phyloP scores from a whole-genome alignment of 2,329 filamentous ascomycete genomes.

The Tolypocladium tropicale region DNA sequence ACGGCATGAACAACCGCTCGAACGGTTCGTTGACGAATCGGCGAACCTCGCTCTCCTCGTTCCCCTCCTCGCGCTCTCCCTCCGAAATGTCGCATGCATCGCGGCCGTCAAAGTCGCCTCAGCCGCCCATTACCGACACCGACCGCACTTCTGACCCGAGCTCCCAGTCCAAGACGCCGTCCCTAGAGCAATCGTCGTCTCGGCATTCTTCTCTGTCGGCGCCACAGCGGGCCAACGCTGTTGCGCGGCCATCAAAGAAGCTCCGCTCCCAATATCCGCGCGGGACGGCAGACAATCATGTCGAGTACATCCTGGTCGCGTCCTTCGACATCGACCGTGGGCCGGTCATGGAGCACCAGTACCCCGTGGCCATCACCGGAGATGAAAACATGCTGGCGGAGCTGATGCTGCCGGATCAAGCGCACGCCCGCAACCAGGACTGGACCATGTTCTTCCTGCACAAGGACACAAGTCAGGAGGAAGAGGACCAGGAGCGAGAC shows the following conservation, averaged over 20 bases:
- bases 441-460: constrained; percentile 99
- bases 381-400: constrained; percentile 98
- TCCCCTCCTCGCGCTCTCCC: constrained; percentile 47
- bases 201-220: constrained; percentile 51
- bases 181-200: constrained; percentile 44
- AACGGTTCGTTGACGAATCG: constrained; percentile 21
- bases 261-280: constrained; percentile 67
- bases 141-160: constrained; percentile 50
- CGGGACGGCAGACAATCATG: constrained; percentile 76
- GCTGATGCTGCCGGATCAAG: constrained; percentile 95
- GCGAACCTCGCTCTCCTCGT: constrained; percentile 53
- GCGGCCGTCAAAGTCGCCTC: constrained; percentile 45
- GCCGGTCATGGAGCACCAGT: constrained; percentile 97
- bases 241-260: constrained; percentile 41
- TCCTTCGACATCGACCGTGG: constrained; percentile 96
- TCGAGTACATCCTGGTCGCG: constrained; percentile 96
- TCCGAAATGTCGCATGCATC: constrained; percentile 47
- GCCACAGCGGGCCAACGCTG: constrained; percentile 38
- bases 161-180: constrained; percentile 49
- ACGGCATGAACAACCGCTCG: constrained; percentile 22
- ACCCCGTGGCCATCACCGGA: constrained; percentile 85
- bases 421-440: constrained; percentile 87
- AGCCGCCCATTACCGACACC: constrained; percentile 37
- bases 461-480: constrained; percentile 79
- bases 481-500: constrained; percentile 63